Percentiles rank a stretch among this genome's conserved stretches.
phyloP scores from a whole-genome alignment of 257 asterid species.

The Penstemon davidsonii region DNA sequence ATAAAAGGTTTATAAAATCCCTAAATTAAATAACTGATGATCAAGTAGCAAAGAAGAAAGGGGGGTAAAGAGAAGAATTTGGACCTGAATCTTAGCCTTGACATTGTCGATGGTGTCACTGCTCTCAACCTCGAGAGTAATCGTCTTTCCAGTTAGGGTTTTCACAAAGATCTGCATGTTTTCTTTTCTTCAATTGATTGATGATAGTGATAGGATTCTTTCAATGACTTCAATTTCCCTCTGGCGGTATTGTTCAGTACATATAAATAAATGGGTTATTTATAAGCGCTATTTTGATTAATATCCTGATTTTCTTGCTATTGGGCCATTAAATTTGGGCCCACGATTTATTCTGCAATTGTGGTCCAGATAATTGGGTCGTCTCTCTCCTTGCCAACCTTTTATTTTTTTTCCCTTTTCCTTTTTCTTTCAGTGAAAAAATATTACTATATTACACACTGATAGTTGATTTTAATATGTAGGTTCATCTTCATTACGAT shows the following conservation, averaged over 20 bases:
- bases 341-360: neutral
- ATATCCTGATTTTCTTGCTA: too few relatives aligned
- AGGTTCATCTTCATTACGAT: too few relatives aligned
- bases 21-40: too few relatives aligned
- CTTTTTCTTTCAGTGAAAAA: too few relatives aligned
- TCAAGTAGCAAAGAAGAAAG: too few relatives aligned
- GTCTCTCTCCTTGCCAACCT: too few relatives aligned
- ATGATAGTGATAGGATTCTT: neutral
- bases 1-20: too few relatives aligned
- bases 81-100: slow-evolving; percentile 1
- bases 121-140: neutral
- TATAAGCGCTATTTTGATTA: neutral
- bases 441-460: too few relatives aligned
- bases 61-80: too few relatives aligned
- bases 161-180: neutral
- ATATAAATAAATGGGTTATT: neutral
- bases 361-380: too few relatives aligned
- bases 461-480: too few relatives aligned
- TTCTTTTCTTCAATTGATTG: neutral
- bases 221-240: neutral
- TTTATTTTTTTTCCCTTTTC: too few relatives aligned
- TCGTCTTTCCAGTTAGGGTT: neutral
- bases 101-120: neutral
- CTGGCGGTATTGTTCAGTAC: neutral
- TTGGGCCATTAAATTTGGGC: neutral